Evolutionary conservation across 2,329 filamentous ascomycete species (phyloP), one percentile per base, ranked within the genome.

Genomic region (Fusarium concolor): DNA sequence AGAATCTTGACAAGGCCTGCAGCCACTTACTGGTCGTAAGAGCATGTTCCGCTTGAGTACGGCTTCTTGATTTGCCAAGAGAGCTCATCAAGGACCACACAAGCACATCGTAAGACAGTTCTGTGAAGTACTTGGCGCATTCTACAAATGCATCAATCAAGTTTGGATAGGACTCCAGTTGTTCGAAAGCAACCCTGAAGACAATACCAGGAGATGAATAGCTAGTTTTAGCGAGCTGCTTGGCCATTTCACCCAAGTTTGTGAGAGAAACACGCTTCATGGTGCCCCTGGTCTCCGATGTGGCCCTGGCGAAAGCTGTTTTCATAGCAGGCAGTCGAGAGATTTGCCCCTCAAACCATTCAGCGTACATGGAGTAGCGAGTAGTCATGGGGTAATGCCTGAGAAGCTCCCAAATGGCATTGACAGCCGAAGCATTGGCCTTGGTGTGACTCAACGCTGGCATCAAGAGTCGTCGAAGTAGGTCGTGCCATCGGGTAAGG

Each of bases 81-180:
- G 89, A 89, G 74, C 89, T 96, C 79, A 99, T 88, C 43, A 99
- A 83, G 20, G 93, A 93, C 94, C 95, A 99, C 5, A 93, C 92
- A 43, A 99, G 84, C 31, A 97, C 92, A 78, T 99, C 96, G 76
- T 97, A 97, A 1, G 93, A 95, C 37, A 99, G 82, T 55, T 92
- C 90, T 2, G 95, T 97, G 72, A 98, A 97, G 77, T 97, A 97
- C 73, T 93, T 91, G 38, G 93, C 94, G 75, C 94, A 97, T 76
- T 97, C 94, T 15, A 98, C 94, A 64, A 99, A 93, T 7, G 93
- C 93, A 65, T 97, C 93, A 57, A 97, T 97, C 63, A 99, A 86
- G 76, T 98, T 99, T 76, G 92, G 92, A 77, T 99, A 99, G 0
- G 92, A 90, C 78, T 99, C 94, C 61, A 97, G 93, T 78, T 97